These are phyloP conservation scores for Penicillium sp. DNA, from an alignment of 2,329 filamentous ascomycete genomes.

Conservation along the genomic window DNA sequence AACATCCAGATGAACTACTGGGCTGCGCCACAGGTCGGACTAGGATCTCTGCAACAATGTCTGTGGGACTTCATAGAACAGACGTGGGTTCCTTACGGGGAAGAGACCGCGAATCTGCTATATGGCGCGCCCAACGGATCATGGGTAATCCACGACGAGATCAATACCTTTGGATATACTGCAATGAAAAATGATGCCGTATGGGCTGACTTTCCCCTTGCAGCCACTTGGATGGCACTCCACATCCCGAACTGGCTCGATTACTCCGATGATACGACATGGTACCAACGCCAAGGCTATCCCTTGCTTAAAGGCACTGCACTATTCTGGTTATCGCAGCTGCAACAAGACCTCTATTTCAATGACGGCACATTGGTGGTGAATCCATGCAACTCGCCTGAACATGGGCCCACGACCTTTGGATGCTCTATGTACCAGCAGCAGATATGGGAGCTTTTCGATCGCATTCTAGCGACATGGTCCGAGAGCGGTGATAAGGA, in stretches of 20 bases:
- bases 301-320: slow-evolving; percentile 56
- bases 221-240: slow-evolving; percentile 60
- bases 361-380: slow-evolving; percentile 56
- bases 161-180: slow-evolving; percentile 60
- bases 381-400: slow-evolving; percentile 60
- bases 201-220: slow-evolving; percentile 41
- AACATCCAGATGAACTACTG: slow-evolving; percentile 65
- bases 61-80: slow-evolving; percentile 56
- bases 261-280: slow-evolving; percentile 51
- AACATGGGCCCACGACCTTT: slow-evolving; percentile 51
- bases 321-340: slow-evolving; percentile 57
- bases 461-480: slow-evolving; percentile 37
- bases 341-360: slow-evolving; percentile 52
- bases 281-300: slow-evolving; percentile 50
- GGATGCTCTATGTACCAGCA: slow-evolving; percentile 29
- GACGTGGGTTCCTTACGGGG: slow-evolving; percentile 55
- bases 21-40: slow-evolving; percentile 27
- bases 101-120: slow-evolving; percentile 54
- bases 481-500: slow-evolving; percentile 33
- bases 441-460: slow-evolving; percentile 41
- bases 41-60: slow-evolving; percentile 24
- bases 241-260: slow-evolving; percentile 59
- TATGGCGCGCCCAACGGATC: slow-evolving; percentile 51
- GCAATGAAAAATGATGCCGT: slow-evolving; percentile 48
- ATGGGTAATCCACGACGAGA: slow-evolving; percentile 59